Base-by-base conservation (phyloP, 306 rosid genomes). In the Urtica urens region DNA sequence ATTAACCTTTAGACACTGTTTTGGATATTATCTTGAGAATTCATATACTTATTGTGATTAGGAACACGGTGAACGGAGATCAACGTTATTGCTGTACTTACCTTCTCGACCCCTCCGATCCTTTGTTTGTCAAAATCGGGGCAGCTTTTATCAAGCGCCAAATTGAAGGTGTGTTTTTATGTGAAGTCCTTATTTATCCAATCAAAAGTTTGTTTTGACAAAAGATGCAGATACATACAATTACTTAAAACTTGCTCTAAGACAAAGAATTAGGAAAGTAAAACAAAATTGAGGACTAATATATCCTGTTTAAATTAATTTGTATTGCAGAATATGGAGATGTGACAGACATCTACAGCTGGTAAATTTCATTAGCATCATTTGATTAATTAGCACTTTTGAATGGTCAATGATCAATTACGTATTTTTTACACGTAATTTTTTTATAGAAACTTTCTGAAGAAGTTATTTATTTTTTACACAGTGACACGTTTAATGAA, bases 401-500 rank as follows among this genome's bases (percentile, higher is more conserved):
- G 49, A 19, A 49, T 46, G 20, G 12, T 45, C 11, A 41, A 45
- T 19, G 6, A 14, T 1, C 24, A 43, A 17, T 17, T 38, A 38
- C n/a, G n/a, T n/a, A n/a, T n/a, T n/a, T n/a, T n/a, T n/a, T n/a
- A n/a, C n/a, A n/a, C n/a, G n/a, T n/a, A n/a, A n/a, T n/a, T n/a
- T n/a, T n/a, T n/a, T n/a, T n/a, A n/a, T n/a, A n/a, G n/a, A n/a
- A n/a, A n/a, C n/a, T n/a, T n/a, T n/a, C n/a, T n/a, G n/a, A 28
- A 28, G 33, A 28, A 10, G 33, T 4, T 10, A 4, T 28, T 28
- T 28, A 4, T 28, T 28, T 28, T 28, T 28, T 28, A 65, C 74
- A 78, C 72, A 88, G 97, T 48, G 97, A 88, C 66, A 83, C 97
- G 22, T 88, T 88, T 71, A 88, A 88, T n/a, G 97, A 88, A 63